phyloP scores from a whole-genome alignment of 768 basidiomycete species.

The Amanita inopinata region DNA sequence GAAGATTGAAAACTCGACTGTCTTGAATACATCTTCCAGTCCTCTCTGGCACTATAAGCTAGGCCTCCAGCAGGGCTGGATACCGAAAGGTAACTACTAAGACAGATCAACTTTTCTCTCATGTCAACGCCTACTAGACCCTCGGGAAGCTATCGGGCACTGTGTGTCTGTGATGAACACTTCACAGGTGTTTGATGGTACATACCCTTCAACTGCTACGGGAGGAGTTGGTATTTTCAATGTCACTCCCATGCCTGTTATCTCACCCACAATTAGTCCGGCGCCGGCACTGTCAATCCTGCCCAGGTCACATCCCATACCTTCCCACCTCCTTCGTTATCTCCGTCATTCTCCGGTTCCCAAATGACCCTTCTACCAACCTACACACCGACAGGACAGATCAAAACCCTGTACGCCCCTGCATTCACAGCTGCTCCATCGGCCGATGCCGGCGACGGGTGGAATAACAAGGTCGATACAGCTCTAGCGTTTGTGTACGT shows the following conservation, averaged over 20 bases:
- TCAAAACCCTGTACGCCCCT: constrained; percentile 53
- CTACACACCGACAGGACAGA: constrained; percentile 60
- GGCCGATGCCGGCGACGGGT: constrained; percentile 57
- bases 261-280: constrained; percentile 23
- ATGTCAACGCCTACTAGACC: constrained; percentile 21
- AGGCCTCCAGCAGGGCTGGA: constrained; percentile 80
- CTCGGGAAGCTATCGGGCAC: constrained; percentile 35
- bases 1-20: constrained; percentile 83
- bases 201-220: constrained; percentile 57
- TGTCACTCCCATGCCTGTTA: constrained; percentile 2
- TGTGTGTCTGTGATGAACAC: constrained; percentile 29
- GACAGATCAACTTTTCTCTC: background rate
- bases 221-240: constrained; percentile 37
- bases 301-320: constrained; percentile 36
- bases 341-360: constrained; percentile 41
- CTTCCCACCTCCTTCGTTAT: constrained; percentile 60
- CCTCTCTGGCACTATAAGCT: constrained; percentile 87
- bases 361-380: constrained; percentile 48
- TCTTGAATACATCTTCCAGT: constrained; percentile 52
- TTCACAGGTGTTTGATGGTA: constrained; percentile 39
- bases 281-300: constrained; percentile 51
- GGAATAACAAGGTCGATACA: constrained; percentile 64
- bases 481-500: constrained; percentile 45
- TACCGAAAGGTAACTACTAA: constrained; percentile 50
- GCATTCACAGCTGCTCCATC: constrained; percentile 50